Conservation (phyloP, 2,329 filamentous ascomycete species). For the Colletotrichum sp. region DNA sequence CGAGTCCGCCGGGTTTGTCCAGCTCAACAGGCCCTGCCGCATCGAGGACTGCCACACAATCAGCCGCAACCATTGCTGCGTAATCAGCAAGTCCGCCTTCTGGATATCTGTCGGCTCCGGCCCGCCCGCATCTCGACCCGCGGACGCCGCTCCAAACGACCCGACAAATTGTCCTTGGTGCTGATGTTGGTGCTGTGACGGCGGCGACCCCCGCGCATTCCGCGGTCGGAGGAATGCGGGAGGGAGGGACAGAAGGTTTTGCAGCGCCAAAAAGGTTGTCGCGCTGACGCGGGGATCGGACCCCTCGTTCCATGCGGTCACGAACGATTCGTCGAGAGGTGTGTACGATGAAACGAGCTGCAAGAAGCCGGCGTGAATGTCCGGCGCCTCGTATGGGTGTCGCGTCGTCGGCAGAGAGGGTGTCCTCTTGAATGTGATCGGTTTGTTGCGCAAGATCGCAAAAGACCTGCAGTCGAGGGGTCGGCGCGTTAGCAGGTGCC, state of each 20-base stretch:
- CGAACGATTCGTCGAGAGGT: conserved; percentile 67
- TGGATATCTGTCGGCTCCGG: conserved; percentile 65
- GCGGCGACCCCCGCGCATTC: conserved; percentile 32
- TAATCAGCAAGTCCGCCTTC: conserved; percentile 71
- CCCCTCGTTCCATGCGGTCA: conserved; percentile 68
- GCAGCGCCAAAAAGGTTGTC: conserved; percentile 38
- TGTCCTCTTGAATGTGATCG: conserved; percentile 65
- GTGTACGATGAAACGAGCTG: conserved; percentile 66
- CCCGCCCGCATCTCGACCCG: conserved; percentile 7
- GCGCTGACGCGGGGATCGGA: conserved; percentile 39
- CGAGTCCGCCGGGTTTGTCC: conserved; percentile 29
- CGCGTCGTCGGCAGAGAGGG: conserved; percentile 58
- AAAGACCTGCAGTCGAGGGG: conserved; percentile 54
- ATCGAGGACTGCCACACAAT: conserved; percentile 78
- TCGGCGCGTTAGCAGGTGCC: neutral
- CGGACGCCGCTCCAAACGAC: conserved; percentile 1
- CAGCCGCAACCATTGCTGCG: conserved; percentile 73
- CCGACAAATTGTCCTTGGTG: neutral
- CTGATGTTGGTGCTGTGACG: neutral
- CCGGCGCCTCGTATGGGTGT: conserved; percentile 55
- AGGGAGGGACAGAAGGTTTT: conserved; percentile 36
- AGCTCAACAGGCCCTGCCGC: conserved; percentile 67
- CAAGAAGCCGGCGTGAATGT: conserved; percentile 62
- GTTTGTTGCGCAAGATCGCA: conserved; percentile 67
- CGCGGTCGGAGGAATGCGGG: conserved; percentile 33